Evolutionary conservation across 805 yeast genomes (phyloP).

Genomic region (Barnettozyma wickerhamii): DNA sequence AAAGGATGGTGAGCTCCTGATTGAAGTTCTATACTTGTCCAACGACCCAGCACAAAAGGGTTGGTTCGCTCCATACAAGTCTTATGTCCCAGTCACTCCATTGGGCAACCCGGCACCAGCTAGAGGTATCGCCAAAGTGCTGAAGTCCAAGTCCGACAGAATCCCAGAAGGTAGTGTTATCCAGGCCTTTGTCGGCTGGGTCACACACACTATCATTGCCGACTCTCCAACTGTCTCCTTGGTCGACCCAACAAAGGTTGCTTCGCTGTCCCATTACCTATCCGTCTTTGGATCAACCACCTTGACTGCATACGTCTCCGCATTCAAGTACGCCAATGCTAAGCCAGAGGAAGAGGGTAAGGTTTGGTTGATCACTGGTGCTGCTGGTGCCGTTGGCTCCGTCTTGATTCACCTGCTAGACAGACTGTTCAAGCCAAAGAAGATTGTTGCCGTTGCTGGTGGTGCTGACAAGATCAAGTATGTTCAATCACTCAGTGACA

Average conservation of each 20-base stretch:
- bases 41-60: slow-evolving; percentile 63
- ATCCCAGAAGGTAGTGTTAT: slow-evolving; percentile 43
- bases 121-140: slow-evolving; percentile 46
- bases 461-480: slow-evolving; percentile 48
- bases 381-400: slow-evolving; percentile 74
- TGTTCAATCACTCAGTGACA: slow-evolving; percentile 53
- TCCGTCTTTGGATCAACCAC: slow-evolving; percentile 54
- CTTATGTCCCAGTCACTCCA: slow-evolving; percentile 31
- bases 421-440: slow-evolving; percentile 45
- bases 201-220: slow-evolving; percentile 38
- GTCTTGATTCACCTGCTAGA: slow-evolving; percentile 54
- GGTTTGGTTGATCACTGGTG: slow-evolving; percentile 54
- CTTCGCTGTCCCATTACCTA: slow-evolving; percentile 37
- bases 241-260: slow-evolving; percentile 18
- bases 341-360: slow-evolving; percentile 37
- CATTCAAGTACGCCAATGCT: slow-evolving; percentile 45
- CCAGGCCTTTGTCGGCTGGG: slow-evolving; percentile 40
- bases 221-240: slow-evolving; percentile 7
- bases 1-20: slow-evolving; percentile 36
- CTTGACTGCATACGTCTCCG: slow-evolving; percentile 57
- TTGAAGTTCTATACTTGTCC: slow-evolving; percentile 43
- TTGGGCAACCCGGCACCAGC: slow-evolving; percentile 42
- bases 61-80: slow-evolving; percentile 40
- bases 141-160: slow-evolving; percentile 40
- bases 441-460: slow-evolving; percentile 61